Conservation (phyloP, 306 rosid species). For the Vicia faba region DNA sequence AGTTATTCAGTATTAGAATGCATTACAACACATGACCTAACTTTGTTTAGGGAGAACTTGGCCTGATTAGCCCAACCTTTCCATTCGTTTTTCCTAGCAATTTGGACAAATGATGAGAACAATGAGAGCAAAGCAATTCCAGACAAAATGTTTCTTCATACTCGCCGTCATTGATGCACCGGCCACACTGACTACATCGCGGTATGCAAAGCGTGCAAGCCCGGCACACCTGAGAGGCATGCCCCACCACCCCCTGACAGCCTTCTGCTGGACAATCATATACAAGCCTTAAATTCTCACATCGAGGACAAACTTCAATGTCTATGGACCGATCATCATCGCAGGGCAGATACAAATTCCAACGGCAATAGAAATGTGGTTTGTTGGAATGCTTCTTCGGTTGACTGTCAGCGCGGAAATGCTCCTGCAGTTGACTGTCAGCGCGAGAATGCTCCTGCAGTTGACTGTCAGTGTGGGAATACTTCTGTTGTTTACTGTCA, state of each 20-base stretch:
- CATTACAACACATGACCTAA: slow-evolving; percentile 34
- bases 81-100: slow-evolving; percentile 45
- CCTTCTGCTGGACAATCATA: slow-evolving; percentile 83
- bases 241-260: slow-evolving; percentile 58
- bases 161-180: slow-evolving; percentile 74
- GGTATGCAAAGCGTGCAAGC: slow-evolving; percentile 81
- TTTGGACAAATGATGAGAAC: slow-evolving; percentile 50
- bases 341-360: slow-evolving; percentile 61
- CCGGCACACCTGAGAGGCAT: slow-evolving; percentile 60
- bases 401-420: slow-evolving; percentile 49
- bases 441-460: slow-evolving; percentile 46
- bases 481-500: slow-evolving; percentile 16
- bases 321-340: slow-evolving; percentile 77
- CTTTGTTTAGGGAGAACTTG: slow-evolving; percentile 41
- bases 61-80: slow-evolving; percentile 33
- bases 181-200: slow-evolving; percentile 82
- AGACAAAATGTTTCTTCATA: slow-evolving; percentile 88
- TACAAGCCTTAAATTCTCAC: slow-evolving; percentile 77
- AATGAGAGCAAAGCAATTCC: slow-evolving; percentile 74
- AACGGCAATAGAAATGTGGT: slow-evolving; percentile 68
- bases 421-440: slow-evolving; percentile 52
- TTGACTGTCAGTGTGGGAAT: slow-evolving; percentile 14
- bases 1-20: slow-evolving; percentile 25
- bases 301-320: slow-evolving; percentile 78
- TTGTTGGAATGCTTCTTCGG: slow-evolving; percentile 53